Conservation (phyloP, 805 yeast genomes). For the Teunomyces cretensis region DNA sequence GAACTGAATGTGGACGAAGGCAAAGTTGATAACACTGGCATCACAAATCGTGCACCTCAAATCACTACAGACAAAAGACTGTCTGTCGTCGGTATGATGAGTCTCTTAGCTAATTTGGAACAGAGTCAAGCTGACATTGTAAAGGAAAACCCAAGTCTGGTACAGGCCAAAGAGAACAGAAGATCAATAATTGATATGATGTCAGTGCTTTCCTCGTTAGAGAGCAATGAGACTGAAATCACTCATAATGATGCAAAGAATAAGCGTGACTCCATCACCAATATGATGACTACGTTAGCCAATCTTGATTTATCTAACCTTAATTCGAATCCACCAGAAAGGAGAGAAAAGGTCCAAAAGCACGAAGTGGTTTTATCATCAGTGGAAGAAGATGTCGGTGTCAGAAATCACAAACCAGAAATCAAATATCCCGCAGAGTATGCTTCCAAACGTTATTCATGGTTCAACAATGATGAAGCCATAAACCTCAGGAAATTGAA, state of each 20-base stretch:
- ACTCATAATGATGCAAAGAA: conserved; percentile 4
- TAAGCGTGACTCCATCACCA: conserved; percentile 20
- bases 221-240: conserved; percentile 4
- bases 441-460: conserved; percentile 23
- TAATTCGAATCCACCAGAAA: neutral
- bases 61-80: conserved; percentile 5
- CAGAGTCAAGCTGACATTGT: conserved; percentile 9
- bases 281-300: conserved; percentile 24
- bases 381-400: too few relatives aligned
- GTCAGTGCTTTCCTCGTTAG: conserved; percentile 23
- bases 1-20: neutral
- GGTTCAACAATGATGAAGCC: conserved; percentile 30
- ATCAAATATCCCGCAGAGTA: neutral
- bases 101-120: conserved; percentile 12
- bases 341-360: neutral
- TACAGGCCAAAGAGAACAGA: conserved; percentile 18
- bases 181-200: conserved; percentile 34
- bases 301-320: conserved; percentile 11
- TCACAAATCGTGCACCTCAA: neutral
- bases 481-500: conserved; percentile 10
- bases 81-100: conserved; percentile 17
- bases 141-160: conserved; percentile 9
- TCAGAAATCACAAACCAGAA: neutral
- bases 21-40: neutral
- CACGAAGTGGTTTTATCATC: neutral